A percentile compares a stretch with the other conserved stretches of the same genome.
These are phyloP conservation scores for Verticillium zaregamsianum DNA, from an alignment of 2,329 filamentous ascomycete genomes.

Conservation along the genomic window DNA sequence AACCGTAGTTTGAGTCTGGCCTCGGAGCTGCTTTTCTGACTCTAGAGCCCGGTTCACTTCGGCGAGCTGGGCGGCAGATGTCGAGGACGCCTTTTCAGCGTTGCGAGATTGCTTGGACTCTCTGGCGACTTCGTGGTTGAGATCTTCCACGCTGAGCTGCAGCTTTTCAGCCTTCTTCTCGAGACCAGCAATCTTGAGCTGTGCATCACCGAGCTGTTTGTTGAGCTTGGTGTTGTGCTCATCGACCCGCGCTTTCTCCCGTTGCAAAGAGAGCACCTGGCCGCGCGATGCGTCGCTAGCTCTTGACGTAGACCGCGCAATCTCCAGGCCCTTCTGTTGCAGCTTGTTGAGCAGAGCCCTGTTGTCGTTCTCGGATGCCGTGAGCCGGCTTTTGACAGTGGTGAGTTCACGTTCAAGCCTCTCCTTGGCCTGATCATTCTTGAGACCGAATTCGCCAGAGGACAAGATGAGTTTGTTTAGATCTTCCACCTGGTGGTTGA, in stretches of 20 bases:
- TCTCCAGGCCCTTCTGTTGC: constrained; percentile 94
- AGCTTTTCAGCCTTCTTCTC: constrained; percentile 96
- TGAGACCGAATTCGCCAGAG: constrained; percentile 82
- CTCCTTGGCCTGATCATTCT: constrained; percentile 92
- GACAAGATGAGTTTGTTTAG: constrained; percentile 84
- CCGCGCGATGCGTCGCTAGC: constrained; percentile 79
- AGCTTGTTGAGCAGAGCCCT: constrained; percentile 92
- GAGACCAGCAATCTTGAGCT: constrained; percentile 74
- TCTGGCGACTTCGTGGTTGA: constrained; percentile 85
- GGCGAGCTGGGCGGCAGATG: constrained; percentile 74
- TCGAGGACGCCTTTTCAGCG: constrained; percentile 83
- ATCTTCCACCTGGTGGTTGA: constrained; percentile 77
- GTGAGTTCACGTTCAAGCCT: constrained; percentile 86
- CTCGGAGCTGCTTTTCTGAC: constrained; percentile 80
- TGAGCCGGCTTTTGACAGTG: constrained; percentile 82
- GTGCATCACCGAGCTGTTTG: constrained; percentile 81
- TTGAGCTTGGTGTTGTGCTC: constrained; percentile 77
- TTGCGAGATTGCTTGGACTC: constrained; percentile 87
- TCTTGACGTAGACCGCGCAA: constrained; percentile 82
- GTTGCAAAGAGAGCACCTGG: constrained; percentile 70
- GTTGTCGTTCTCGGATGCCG: constrained; percentile 95
- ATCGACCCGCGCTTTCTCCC: constrained; percentile 78
- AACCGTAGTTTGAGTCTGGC: constrained; percentile 80
- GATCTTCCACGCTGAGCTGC: constrained; percentile 79
- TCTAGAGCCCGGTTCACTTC: constrained; percentile 88